Conservation (phyloP, 202 grass and related monocot genomes). For the Panicum hallii region DNA sequence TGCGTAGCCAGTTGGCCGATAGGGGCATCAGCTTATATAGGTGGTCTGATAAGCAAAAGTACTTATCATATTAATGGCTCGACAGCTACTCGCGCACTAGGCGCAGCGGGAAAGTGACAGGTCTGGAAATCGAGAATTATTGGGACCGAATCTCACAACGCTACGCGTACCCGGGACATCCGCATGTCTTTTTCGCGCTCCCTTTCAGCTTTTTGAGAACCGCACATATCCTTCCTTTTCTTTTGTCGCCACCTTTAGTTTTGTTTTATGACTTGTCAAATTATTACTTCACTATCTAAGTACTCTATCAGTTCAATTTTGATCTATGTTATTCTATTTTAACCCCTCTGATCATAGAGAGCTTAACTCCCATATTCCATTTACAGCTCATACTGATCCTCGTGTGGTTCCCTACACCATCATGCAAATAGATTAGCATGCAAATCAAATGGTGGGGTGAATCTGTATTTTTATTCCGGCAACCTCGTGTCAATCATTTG, state of each 20-base stretch:
- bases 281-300: background rate
- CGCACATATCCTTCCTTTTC: background rate
- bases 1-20: constrained; percentile 60
- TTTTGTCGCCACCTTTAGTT: no score
- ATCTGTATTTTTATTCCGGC: no score
- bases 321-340: no score
- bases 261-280: background rate
- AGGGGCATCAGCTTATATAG: rapidly evolving
- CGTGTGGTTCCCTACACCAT: no score
- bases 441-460: no score
- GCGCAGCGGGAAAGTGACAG: constrained; percentile 63
- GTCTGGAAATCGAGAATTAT: constrained; percentile 40
- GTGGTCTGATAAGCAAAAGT: rapidly evolving
- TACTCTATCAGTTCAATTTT: no score
- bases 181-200: background rate
- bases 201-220: background rate
- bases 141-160: background rate
- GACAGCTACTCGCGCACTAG: constrained; percentile 51
- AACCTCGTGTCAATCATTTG: no score
- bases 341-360: no score
- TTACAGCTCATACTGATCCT: no score
- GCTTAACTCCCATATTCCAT: no score
- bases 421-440: no score
- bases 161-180: constrained; percentile 33
- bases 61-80: constrained; percentile 50